Percentiles rank a stretch among this genome's conserved stretches.
Evolutionary conservation across 306 rosid genomes (phyloP).

Genomic region (Calophaca sinica): DNA sequence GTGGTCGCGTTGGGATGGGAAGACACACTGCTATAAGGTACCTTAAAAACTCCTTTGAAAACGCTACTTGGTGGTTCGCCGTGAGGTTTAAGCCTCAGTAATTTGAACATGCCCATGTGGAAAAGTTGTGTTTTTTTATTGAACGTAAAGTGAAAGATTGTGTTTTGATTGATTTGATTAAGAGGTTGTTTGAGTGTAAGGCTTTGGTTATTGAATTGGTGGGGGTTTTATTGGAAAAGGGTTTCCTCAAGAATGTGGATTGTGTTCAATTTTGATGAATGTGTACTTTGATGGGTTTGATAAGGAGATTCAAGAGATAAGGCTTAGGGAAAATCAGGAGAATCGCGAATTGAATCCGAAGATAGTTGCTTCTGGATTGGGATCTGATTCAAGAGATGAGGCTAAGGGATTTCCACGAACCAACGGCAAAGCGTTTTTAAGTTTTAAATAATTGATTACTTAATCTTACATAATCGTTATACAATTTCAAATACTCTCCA

Average conservation of each 20-base stretch:
- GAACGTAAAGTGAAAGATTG: conserved; percentile 37
- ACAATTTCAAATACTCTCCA: too few species aligned
- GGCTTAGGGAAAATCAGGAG: conserved; percentile 62
- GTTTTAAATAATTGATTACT: too few species aligned
- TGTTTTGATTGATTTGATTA: conserved; percentile 42
- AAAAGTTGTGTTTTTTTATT: conserved; percentile 44
- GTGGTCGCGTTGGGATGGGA: conserved; percentile 52
- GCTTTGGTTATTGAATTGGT: conserved; percentile 53
- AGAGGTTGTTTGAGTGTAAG: conserved; percentile 44
- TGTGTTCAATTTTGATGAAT: conserved; percentile 75
- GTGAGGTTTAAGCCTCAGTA: conserved; percentile 44
- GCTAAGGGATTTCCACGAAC: too few species aligned
- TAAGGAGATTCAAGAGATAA: conserved; percentile 71
- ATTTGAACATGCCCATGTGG: conserved; percentile 40
- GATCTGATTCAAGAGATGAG: too few species aligned
- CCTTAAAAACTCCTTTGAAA: conserved; percentile 35
- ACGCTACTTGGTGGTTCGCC: conserved; percentile 54
- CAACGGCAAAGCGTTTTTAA: too few species aligned
- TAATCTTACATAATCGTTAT: too few species aligned
- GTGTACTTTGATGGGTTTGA: conserved; percentile 82
- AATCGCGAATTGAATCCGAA: conserved; percentile 52
- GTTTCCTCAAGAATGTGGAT: conserved; percentile 79
- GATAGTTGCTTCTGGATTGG: conserved; percentile 46
- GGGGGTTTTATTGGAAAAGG: conserved; percentile 72
- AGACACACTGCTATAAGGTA: conserved; percentile 52